Conservation (phyloP, 176 grass and related monocot genomes). For the Triticum timopheevii region DNA sequence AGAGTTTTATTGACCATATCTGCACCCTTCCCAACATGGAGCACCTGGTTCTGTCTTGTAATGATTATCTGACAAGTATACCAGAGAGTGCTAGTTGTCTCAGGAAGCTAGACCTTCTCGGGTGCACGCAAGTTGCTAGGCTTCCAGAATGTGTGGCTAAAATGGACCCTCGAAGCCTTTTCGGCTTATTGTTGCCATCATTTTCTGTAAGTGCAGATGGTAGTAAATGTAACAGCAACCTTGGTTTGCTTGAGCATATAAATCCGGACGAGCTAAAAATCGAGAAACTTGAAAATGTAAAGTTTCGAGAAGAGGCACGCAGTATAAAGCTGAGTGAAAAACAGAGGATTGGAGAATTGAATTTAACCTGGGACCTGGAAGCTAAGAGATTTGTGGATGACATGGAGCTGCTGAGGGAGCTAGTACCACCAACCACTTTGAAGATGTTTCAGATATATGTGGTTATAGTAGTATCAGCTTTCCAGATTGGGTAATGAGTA, state of each 20-base stretch:
- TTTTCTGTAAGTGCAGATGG: not conserved
- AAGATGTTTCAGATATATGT: rapidly evolving
- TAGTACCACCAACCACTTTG: not conserved
- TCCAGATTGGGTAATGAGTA: not conserved
- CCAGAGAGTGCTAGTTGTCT: not conserved
- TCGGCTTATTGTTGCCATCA: not conserved
- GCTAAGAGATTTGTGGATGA: not conserved
- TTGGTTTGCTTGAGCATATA: not conserved
- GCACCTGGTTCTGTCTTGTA: not conserved
- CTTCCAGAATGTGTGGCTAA: not conserved
- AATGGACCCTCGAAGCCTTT: not conserved
- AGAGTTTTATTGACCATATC: not conserved
- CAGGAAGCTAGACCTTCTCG: not conserved
- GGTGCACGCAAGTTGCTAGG: not conserved
- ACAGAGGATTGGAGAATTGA: not conserved
- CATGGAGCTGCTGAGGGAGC: not conserved
- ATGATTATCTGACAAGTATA: too few species aligned
- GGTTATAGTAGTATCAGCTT: not conserved
- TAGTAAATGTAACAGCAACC: not conserved
- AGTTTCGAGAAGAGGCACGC: not conserved
- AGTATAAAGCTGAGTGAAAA: not conserved
- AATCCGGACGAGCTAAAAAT: not conserved
- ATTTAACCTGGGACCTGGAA: not conserved
- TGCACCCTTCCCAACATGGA: not conserved
- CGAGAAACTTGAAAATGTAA: not conserved